Conservation (phyloP, 805 yeast species). For the Candida stauntonica region DNA sequence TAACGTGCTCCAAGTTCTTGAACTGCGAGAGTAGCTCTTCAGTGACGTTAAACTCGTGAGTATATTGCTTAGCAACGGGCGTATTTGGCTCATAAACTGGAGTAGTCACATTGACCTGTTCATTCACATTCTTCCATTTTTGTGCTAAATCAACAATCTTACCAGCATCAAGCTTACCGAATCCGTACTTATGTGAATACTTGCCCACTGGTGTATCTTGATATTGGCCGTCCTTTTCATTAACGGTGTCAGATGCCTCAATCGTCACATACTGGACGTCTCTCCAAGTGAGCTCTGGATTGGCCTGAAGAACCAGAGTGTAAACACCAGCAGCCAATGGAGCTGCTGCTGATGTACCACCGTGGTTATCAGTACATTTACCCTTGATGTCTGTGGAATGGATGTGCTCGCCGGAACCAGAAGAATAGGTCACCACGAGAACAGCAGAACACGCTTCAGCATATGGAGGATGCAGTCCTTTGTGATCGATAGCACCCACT, state of each 20-base stretch:
- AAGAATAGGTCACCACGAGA: conserved; percentile 86
- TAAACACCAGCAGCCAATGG: conserved; percentile 97
- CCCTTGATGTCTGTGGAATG: conserved; percentile 79
- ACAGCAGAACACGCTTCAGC: conserved; percentile 95
- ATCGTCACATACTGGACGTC: conserved; percentile 86
- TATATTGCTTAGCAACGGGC: conserved; percentile 20
- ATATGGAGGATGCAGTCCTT: conserved; percentile 82
- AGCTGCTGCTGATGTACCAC: conserved; percentile 99
- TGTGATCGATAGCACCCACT: conserved; percentile 87
- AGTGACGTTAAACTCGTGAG: conserved; percentile 43
- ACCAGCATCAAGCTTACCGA: conserved; percentile 86
- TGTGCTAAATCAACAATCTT: conserved; percentile 67
- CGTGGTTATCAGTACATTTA: conserved; percentile 70
- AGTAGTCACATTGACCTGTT: conserved; percentile 67
- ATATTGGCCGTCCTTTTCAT: conserved; percentile 65
- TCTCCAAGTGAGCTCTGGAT: conserved; percentile 91
- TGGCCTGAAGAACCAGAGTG: conserved; percentile 73
- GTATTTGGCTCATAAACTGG: conserved; percentile 6
- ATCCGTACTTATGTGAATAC: conserved; percentile 86
- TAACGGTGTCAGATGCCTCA: conserved; percentile 62
- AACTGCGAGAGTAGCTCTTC: conserved; percentile 50
- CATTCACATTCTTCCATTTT: conserved; percentile 80
- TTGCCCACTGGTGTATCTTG: conserved; percentile 61
- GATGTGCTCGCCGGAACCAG: conserved; percentile 86
- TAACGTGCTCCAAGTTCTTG: conserved; percentile 78